phyloP scores from a whole-genome alignment of 2,329 filamentous ascomycete genomes.

The Graphilbum sp. region DNA sequence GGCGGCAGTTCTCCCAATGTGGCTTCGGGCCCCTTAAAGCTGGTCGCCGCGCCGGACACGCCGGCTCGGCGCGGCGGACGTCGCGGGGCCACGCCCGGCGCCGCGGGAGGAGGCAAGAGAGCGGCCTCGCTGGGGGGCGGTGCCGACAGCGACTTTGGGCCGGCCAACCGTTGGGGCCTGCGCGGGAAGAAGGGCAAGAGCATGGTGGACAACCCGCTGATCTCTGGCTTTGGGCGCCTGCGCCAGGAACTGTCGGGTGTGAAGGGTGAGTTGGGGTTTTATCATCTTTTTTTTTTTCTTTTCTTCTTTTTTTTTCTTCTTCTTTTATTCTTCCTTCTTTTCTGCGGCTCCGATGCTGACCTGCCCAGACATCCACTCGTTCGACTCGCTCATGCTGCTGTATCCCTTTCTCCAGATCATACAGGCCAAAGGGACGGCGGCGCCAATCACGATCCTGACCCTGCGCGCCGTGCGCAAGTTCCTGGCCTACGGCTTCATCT shows the following conservation, averaged over 20 bases:
- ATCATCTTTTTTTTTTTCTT: too few species aligned
- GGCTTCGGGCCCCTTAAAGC: constrained; percentile 17
- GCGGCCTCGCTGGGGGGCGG: neutral
- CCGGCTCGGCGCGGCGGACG: constrained; percentile 3
- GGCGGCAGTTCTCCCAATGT: constrained; percentile 51
- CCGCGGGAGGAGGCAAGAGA: neutral
- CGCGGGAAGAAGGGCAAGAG: constrained; percentile 92
- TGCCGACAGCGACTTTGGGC: constrained; percentile 43
- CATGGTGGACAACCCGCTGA: constrained; percentile 92
- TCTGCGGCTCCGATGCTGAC: neutral
- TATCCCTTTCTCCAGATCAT: constrained; percentile 95
- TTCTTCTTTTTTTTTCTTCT: too few species aligned
- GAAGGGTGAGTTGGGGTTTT: constrained; percentile 53
- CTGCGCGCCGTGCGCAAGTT: constrained; percentile 92
- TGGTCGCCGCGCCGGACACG: constrained; percentile 2
- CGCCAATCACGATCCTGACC: constrained; percentile 88
- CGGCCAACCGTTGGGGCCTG: constrained; percentile 80
- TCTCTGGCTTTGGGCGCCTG: constrained; percentile 83
- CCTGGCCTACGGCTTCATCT: constrained; percentile 85
- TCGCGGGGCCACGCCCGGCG: neutral
- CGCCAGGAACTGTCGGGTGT: constrained; percentile 75
- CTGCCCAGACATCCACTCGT: constrained; percentile 57
- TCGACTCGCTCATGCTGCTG: constrained; percentile 78
- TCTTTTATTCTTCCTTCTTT: too few species aligned
- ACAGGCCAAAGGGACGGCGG: constrained; percentile 86